Base-by-base conservation (phyloP, 805 yeast species). In the Candida argentea region DNA sequence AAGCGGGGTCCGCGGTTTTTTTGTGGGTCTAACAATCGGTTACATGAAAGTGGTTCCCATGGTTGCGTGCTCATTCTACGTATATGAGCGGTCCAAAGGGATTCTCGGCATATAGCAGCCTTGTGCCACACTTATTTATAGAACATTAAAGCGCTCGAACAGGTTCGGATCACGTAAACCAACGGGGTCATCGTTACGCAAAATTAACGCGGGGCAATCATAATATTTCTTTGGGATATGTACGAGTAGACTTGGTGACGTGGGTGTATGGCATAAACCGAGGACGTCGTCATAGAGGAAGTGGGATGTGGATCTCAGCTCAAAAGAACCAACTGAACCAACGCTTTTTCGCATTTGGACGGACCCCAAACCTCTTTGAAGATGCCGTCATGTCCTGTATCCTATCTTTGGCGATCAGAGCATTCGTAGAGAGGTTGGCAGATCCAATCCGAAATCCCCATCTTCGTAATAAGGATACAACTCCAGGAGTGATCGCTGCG, bases 21-120 rank as follows among this genome's bases (percentile, higher is more conserved):
- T 81, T 48, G 93, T 91, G 9, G 99, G 99, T 2, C 68, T 91
- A 44, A 78, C 91, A 40, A 89, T 91, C 41, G 99, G 99, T 0
- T 91, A 86, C 52, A 70, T 91, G 42, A 91, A 91, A 54, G 94
- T 91, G 20, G 74, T 83, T 12, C 98, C 98, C 6, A 91, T 91
- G 98, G 89, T 78, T 45, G 94, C 97, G 20, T 87, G 96, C 52
- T 79, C 95, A 10, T 89, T 89, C 53, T 87, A 73, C 49, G 95
- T 89, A 20, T 91, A 91, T 55, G 98, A 89, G 55, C 66, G 95
- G 34, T 66, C 77, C 56, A 91, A 91, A 58, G 59, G 60, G 41
- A 52, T 64, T 29, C 54, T 91, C 30, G 81, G 83, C 24, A 81
- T 86, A 14, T 23, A 9, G 19, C 22, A 10, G 14, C 18, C 17